These are phyloP conservation scores for Claviceps sp. DNA, from an alignment of 2,329 filamentous ascomycete genomes.

Conservation along the genomic window DNA sequence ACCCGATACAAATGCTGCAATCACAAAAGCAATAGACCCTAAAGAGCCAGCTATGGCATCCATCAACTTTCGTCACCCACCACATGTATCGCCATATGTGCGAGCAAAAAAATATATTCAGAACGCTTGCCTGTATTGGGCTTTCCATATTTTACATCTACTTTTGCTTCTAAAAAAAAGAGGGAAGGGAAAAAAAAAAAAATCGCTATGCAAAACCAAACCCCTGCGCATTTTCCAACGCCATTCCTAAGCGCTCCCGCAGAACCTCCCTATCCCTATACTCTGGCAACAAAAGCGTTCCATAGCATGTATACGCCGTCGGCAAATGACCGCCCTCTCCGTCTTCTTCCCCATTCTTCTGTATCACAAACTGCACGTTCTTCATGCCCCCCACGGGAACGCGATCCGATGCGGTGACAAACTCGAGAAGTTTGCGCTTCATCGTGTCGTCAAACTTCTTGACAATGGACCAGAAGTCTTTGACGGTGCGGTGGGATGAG, in stretches of 20 bases:
- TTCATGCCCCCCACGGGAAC: conserved; percentile 77
- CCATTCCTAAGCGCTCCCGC: conserved; percentile 64
- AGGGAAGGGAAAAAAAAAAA: not conserved
- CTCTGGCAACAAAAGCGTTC: conserved; percentile 71
- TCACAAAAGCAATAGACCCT: too few relatives aligned
- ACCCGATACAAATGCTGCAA: too few relatives aligned
- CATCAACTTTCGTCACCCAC: too few relatives aligned
- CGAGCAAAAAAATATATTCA: too few relatives aligned
- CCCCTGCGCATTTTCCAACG: conserved; percentile 75
- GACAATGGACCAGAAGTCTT: conserved; percentile 76
- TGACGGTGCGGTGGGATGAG: conserved; percentile 52
- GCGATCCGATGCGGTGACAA: conserved; percentile 86
- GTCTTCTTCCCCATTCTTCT: conserved; percentile 56
- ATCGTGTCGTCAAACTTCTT: conserved; percentile 52
- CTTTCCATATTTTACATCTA: too few relatives aligned
- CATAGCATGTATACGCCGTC: conserved; percentile 87
- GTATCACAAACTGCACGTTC: conserved; percentile 72
- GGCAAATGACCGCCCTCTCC: conserved; percentile 49
- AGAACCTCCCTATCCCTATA: conserved; percentile 61
- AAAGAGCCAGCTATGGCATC: too few relatives aligned
- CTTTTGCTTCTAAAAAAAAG: not conserved
- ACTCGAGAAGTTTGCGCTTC: conserved; percentile 70
- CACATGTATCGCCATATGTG: too few relatives aligned
- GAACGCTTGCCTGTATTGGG: too few relatives aligned
- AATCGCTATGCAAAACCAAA: conserved; percentile 61